Conservation (phyloP, 768 basidiomycete genomes). For the Lepiota brunneoincarnata region DNA sequence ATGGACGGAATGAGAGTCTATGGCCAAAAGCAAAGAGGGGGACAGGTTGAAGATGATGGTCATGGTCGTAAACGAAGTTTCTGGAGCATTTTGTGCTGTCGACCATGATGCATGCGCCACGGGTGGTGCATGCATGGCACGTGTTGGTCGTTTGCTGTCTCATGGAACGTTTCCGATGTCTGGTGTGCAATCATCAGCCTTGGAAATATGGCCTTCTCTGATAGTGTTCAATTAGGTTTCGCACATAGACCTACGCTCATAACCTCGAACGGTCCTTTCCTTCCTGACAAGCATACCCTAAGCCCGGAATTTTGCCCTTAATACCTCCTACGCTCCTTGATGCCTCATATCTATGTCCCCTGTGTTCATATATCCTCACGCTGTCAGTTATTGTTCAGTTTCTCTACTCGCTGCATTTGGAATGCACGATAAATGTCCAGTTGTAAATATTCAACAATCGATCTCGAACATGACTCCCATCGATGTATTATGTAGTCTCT, state of each 20-base stretch:
- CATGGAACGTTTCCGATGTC: neutral
- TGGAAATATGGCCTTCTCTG: neutral
- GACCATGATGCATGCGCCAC: slow-evolving; percentile 37
- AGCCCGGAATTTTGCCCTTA: neutral
- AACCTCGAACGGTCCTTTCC: neutral
- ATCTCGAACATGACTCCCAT: slow-evolving; percentile 19
- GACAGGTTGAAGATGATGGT: slow-evolving; percentile 64
- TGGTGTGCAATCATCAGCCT: neutral
- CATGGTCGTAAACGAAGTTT: slow-evolving; percentile 61
- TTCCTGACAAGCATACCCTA: slow-evolving; percentile 1
- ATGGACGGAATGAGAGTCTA: slow-evolving; percentile 56
- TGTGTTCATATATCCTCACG: slow-evolving; percentile 9
- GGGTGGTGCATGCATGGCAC: slow-evolving; percentile 12
- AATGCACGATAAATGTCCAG: neutral
- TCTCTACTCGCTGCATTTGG: slow-evolving; percentile 1
- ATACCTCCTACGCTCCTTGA: slow-evolving; percentile 7
- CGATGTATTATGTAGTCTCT: slow-evolving; percentile 24
- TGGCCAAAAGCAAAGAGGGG: slow-evolving; percentile 64
- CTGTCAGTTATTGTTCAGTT: slow-evolving; percentile 5
- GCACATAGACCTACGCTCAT: slow-evolving; percentile 10
- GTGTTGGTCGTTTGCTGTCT: slow-evolving; percentile 29
- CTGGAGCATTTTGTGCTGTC: slow-evolving; percentile 68
- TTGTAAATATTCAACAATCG: neutral
- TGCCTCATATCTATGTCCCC: slow-evolving; percentile 6
- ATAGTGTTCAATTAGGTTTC: slow-evolving; percentile 1